Percentiles rank a stretch among this genome's conserved stretches.
These are phyloP conservation scores for Macadamia integrifolia DNA, from an alignment of 164 flowering plant species.

Conservation along the genomic window DNA sequence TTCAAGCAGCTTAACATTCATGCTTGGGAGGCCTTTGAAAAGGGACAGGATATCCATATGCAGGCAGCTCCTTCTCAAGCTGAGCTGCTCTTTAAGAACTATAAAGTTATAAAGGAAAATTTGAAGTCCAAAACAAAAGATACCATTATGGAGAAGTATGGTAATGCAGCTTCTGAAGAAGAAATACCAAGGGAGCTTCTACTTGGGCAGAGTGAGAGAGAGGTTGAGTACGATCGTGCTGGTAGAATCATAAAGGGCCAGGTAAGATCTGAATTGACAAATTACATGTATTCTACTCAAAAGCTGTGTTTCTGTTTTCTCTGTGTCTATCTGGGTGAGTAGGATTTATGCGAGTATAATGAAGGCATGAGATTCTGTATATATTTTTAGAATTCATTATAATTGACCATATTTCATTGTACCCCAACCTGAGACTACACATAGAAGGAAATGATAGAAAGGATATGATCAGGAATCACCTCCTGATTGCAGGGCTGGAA, in stretches of 20 bases:
- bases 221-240: slow-evolving; percentile 78
- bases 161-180: slow-evolving; percentile 70
- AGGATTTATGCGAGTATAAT: too few relatives aligned
- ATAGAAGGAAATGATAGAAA: too few relatives aligned
- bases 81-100: slow-evolving; percentile 56
- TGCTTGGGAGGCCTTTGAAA: slow-evolving; percentile 76
- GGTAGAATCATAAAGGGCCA: slow-evolving; percentile 87
- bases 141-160: slow-evolving; percentile 78
- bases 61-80: slow-evolving; percentile 90
- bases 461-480: too few relatives aligned
- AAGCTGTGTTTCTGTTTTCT: background rate
- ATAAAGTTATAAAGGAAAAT: slow-evolving; percentile 56
- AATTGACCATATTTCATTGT: too few relatives aligned
- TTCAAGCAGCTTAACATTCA: slow-evolving; percentile 70
- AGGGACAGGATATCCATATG: slow-evolving; percentile 86
- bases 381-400: too few relatives aligned
- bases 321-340: background rate
- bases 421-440: too few relatives aligned
- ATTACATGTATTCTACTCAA: background rate
- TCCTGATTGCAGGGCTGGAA: too few relatives aligned
- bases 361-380: too few relatives aligned
- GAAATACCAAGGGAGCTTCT: slow-evolving; percentile 66
- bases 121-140: slow-evolving; percentile 51
- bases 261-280: slow-evolving; percentile 27
- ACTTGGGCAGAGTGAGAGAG: slow-evolving; percentile 73